Evolutionary conservation across 2,329 filamentous ascomycete species (phyloP).

Genomic region (Claviceps cyperi): DNA sequence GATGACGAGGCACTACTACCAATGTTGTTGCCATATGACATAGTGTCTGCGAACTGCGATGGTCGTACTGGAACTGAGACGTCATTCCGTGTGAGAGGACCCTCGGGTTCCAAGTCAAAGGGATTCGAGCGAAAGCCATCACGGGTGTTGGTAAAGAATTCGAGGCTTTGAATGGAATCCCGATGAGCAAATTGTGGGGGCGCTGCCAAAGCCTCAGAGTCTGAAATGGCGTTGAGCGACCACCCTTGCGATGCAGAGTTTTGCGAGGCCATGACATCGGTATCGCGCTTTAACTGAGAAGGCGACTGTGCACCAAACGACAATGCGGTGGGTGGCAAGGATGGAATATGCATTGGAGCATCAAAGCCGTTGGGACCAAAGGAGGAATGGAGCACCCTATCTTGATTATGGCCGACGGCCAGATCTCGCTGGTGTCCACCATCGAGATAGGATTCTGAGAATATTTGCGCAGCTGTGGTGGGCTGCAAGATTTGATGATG

Average conservation of each 20-base stretch:
- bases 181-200: slow-evolving; percentile 21
- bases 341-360: slow-evolving; percentile 6
- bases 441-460: not conserved
- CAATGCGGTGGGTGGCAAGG: slow-evolving; percentile 3
- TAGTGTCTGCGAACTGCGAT: slow-evolving; percentile 11
- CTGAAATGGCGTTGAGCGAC: slow-evolving; percentile 20
- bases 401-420: not conserved
- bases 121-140: slow-evolving; percentile 49
- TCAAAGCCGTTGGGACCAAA: slow-evolving; percentile 32
- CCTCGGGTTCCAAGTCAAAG: slow-evolving; percentile 43
- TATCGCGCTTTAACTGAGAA: not conserved
- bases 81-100: slow-evolving; percentile 8
- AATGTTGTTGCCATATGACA: slow-evolving; percentile 34
- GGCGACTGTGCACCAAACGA: not conserved
- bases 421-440: not conserved
- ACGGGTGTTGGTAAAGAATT: slow-evolving; percentile 30
- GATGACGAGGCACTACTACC: slow-evolving; percentile 20
- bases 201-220: slow-evolving; percentile 19
- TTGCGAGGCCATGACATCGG: slow-evolving; percentile 18
- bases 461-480: not conserved
- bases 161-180: slow-evolving; percentile 24
- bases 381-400: slow-evolving; percentile 26
- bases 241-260: slow-evolving; percentile 34
- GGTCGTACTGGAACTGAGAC: slow-evolving; percentile 10
- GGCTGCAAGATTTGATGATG: not conserved